Conservation (phyloP, 2,329 filamentous ascomycete genomes). For the Bipolaris victoriae region DNA sequence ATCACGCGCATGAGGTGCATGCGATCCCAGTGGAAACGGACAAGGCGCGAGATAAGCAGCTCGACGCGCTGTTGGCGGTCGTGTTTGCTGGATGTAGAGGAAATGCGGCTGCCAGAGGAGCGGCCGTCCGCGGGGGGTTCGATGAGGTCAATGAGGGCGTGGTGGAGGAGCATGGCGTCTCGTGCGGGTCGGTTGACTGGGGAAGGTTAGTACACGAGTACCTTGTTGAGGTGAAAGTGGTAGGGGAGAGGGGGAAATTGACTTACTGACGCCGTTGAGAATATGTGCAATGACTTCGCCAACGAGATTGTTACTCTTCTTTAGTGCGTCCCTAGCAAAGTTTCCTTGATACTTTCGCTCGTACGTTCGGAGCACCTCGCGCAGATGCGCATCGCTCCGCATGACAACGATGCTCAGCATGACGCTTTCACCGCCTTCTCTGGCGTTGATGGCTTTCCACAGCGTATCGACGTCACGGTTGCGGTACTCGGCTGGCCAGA, state of each 20-base stretch:
- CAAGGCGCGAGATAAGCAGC: slow-evolving; percentile 83
- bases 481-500: slow-evolving; percentile 62
- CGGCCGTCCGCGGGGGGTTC: slow-evolving; percentile 40
- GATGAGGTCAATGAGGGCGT: slow-evolving; percentile 72
- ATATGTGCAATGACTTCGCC: slow-evolving; percentile 94
- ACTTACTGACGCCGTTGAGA: slow-evolving; percentile 79
- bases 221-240: not conserved
- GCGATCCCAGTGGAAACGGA: slow-evolving; percentile 91
- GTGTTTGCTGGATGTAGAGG: slow-evolving; percentile 42
- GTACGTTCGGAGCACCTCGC: slow-evolving; percentile 79
- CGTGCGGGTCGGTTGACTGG: slow-evolving; percentile 85
- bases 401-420: slow-evolving; percentile 86
- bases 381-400: slow-evolving; percentile 79
- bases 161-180: slow-evolving; percentile 87
- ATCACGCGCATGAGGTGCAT: slow-evolving; percentile 81
- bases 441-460: slow-evolving; percentile 70
- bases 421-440: slow-evolving; percentile 80
- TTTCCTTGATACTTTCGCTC: slow-evolving; percentile 75
- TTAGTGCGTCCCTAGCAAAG: slow-evolving; percentile 85
- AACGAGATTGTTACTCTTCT: slow-evolving; percentile 89
- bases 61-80: slow-evolving; percentile 71
- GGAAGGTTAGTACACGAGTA: not conserved
- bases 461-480: slow-evolving; percentile 73
- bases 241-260: not conserved
- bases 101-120: slow-evolving; percentile 24